phyloP scores from a whole-genome alignment of 495 filamentous ascomycete species.

The Trichoderma asperelloides region DNA sequence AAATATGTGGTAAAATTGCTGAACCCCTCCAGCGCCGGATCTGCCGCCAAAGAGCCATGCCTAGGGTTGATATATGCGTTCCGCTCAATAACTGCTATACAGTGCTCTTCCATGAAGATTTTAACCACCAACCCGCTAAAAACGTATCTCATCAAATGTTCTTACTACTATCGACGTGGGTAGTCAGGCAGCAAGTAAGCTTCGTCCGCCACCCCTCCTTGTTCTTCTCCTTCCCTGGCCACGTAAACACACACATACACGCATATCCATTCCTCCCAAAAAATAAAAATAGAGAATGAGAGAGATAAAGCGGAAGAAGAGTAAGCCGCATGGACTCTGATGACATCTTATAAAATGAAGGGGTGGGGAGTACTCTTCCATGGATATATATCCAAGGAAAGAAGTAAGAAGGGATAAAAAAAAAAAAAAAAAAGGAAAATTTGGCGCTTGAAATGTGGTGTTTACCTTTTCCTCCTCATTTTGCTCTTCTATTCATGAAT shows the following conservation, averaged over 20 bases:
- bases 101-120: neutral
- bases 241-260: neutral
- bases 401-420: neutral
- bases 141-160: neutral
- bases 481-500: neutral
- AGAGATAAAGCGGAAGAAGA: neutral
- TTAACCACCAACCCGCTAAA: neutral
- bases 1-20: neutral
- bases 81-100: conserved; percentile 2
- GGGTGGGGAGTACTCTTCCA: neutral
- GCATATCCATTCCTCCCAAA: neutral
- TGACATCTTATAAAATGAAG: neutral
- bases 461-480: neutral
- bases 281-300: neutral
- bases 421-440: neutral
- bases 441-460: neutral
- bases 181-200: neutral
- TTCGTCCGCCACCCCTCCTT: too few species aligned
- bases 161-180: neutral
- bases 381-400: neutral
- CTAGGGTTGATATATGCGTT: neutral
- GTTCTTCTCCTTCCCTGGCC: neutral
- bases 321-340: neutral
- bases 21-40: neutral
- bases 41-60: neutral